These are phyloP conservation scores for Dendrobium officinale DNA, from an alignment of 106 monocot species.

Conservation along the genomic window DNA sequence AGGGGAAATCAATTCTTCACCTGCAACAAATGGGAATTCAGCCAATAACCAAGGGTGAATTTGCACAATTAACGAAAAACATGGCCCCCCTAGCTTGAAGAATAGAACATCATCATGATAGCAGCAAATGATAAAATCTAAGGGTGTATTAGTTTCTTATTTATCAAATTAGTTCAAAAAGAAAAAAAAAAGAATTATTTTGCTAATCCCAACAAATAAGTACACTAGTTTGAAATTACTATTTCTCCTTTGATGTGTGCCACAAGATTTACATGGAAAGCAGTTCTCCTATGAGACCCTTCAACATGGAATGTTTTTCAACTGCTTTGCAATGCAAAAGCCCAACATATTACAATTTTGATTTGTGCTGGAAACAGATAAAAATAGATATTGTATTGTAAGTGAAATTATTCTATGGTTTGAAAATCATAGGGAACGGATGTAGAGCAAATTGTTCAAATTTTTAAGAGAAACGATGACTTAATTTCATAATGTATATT, in stretches of 20 bases:
- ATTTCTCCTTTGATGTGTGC: background rate
- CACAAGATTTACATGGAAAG: background rate
- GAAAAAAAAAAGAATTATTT: background rate
- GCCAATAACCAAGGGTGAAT: background rate
- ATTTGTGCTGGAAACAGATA: background rate
- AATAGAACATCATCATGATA: too few relatives aligned
- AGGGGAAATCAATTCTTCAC: conserved; percentile 92
- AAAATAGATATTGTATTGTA: background rate
- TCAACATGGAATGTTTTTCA: background rate
- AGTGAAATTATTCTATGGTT: background rate
- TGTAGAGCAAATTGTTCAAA: background rate
- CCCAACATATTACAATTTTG: too few relatives aligned
- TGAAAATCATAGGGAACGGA: background rate
- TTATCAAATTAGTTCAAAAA: background rate
- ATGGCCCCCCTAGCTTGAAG: background rate
- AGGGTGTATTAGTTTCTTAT: background rate
- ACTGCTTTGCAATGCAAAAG: too few relatives aligned
- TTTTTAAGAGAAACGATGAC: background rate
- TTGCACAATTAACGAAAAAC: background rate
- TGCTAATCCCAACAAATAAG: background rate
- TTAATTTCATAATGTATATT: background rate
- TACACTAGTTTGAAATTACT: background rate
- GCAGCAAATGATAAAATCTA: background rate
- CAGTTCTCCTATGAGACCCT: background rate
- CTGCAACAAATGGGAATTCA: conserved; percentile 19